Conservation (phyloP, 192 early-diverging fungal genomes). For the Podila minutissima region DNA sequence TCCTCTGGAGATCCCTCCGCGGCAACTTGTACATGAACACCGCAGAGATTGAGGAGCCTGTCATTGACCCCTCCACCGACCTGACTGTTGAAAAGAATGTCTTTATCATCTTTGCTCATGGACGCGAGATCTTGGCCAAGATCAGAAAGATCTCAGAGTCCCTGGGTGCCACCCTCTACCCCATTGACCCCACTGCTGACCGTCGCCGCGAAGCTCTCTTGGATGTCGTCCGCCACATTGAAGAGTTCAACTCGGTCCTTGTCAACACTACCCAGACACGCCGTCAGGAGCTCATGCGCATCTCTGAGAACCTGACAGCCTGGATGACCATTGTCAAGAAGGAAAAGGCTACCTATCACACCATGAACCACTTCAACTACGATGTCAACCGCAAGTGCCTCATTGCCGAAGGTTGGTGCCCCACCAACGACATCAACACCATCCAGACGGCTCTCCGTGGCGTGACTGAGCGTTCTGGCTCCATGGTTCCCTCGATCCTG, state of each 20-base stretch:
- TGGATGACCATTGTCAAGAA: conserved; percentile 95
- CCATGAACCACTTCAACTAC: conserved; percentile 96
- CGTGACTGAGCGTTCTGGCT: conserved; percentile 78
- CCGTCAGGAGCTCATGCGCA: conserved; percentile 82
- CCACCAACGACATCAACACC: conserved; percentile 82
- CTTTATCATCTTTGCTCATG: conserved; percentile 99
- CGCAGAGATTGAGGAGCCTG: conserved; percentile 95
- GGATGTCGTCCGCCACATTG: conserved; percentile 86
- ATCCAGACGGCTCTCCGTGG: conserved; percentile 86
- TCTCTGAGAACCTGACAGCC: conserved; percentile 85
- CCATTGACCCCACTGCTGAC: conserved; percentile 84
- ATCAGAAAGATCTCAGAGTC: conserved; percentile 95
- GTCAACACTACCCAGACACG: conserved; percentile 88
- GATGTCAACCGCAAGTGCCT: conserved; percentile 92
- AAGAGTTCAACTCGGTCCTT: conserved; percentile 88
- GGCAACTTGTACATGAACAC: conserved; percentile 98
- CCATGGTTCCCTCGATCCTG: conserved; percentile 88
- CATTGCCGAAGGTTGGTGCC: conserved; percentile 99
- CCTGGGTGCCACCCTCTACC: conserved; percentile 95
- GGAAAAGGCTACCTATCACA: conserved; percentile 98
- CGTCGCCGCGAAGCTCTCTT: conserved; percentile 84
- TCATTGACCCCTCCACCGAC: conserved; percentile 91
- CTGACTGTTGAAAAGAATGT: conserved; percentile 94
- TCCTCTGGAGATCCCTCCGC: conserved; percentile 97
- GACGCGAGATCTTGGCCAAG: conserved; percentile 87